phyloP scores from a whole-genome alignment of 169 alveolate species.

The Cryptosporidium meleagridis region DNA sequence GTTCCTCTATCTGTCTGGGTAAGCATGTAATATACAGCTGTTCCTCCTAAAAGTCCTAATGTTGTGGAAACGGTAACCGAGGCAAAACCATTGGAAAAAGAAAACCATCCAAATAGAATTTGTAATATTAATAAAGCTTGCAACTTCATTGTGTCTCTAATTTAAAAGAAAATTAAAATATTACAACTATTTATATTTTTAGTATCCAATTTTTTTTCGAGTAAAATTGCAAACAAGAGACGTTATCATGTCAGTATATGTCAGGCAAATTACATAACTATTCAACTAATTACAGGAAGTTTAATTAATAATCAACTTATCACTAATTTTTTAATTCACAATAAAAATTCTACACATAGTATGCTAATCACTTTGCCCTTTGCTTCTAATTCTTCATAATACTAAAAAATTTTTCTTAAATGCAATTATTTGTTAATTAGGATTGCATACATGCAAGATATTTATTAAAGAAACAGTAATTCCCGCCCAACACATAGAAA shows the following conservation, averaged over 20 bases:
- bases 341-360: background rate
- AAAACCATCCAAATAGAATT: background rate
- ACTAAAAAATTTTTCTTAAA: background rate
- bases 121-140: background rate
- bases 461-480: background rate
- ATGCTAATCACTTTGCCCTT: too few species aligned
- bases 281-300: background rate
- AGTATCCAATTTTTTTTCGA: slow-evolving; percentile 39
- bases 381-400: background rate
- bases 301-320: background rate
- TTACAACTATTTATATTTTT: background rate
- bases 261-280: background rate
- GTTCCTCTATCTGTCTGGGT: slow-evolving; percentile 69
- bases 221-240: slow-evolving; percentile 12
- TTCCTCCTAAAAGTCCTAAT: slow-evolving; percentile 44
- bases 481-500: background rate
- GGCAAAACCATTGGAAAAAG: slow-evolving; percentile 21
- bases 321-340: background rate
- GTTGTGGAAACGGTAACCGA: slow-evolving; percentile 47
- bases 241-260: slow-evolving; percentile 58
- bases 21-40: slow-evolving; percentile 62
- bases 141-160: background rate
- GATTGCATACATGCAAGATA: slow-evolving; percentile 5
- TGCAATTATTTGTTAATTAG: background rate
- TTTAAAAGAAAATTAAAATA: background rate